phyloP scores from a whole-genome alignment of 768 basidiomycete species.

The Royoungia palumana region DNA sequence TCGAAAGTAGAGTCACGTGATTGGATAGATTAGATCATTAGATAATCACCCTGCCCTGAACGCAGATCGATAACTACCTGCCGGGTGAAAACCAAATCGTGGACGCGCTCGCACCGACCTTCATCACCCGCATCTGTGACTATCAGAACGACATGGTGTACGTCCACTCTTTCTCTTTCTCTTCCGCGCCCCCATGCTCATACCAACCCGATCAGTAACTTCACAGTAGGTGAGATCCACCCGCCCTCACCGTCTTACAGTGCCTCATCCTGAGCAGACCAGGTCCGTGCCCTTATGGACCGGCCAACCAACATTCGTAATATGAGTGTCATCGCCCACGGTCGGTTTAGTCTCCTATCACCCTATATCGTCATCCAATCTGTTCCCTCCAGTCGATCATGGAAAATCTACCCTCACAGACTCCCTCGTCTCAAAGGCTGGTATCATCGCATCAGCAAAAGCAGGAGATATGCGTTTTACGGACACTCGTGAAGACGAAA shows the following conservation, averaged over 20 bases:
- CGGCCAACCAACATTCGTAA: slow-evolving; percentile 88
- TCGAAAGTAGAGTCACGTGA: slow-evolving; percentile 11
- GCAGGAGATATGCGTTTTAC: slow-evolving; percentile 97
- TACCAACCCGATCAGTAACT: slow-evolving; percentile 59
- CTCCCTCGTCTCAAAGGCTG: slow-evolving; percentile 97
- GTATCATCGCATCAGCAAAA: slow-evolving; percentile 94
- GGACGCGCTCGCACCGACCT: too few relatives aligned
- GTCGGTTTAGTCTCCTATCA: slow-evolving; percentile 41
- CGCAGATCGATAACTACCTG: slow-evolving; percentile 41
- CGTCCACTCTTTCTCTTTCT: slow-evolving; percentile 33
- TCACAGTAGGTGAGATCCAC: slow-evolving; percentile 71
- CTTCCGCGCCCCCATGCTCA: slow-evolving; percentile 26
- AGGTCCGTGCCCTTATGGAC: slow-evolving; percentile 88
- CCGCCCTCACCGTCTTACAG: not conserved
- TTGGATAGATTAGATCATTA: slow-evolving; percentile 8
- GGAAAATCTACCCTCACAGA: slow-evolving; percentile 99
- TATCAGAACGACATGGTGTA: slow-evolving; percentile 78
- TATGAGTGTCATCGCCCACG: slow-evolving; percentile 93
- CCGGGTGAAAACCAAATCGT: slow-evolving; percentile 6
- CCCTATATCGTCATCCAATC: slow-evolving; percentile 18
- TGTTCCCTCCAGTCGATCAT: slow-evolving; percentile 77
- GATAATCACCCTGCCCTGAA: slow-evolving; percentile 43
- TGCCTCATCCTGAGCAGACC: slow-evolving; percentile 47
- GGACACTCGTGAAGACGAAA: slow-evolving; percentile 96
- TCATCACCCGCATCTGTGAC: slow-evolving; percentile 38